Conservation (phyloP, 164 flowering plant genomes). For the Aristolochia fimbriata region DNA sequence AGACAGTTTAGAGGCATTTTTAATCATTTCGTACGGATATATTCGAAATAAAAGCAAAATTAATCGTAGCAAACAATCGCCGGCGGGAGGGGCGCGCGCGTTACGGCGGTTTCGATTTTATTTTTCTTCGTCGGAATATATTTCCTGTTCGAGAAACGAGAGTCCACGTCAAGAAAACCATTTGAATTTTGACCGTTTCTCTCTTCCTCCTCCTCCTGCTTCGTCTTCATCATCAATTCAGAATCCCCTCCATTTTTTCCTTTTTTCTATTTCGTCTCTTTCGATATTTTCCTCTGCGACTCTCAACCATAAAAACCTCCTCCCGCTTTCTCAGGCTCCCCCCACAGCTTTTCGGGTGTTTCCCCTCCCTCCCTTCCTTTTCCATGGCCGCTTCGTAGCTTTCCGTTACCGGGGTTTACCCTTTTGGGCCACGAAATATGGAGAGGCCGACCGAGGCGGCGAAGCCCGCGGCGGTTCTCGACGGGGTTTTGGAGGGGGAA, state of each 20-base stretch:
- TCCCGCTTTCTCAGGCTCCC: background rate
- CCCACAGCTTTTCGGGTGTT: background rate
- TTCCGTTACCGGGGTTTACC: no score
- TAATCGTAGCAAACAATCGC: no score
- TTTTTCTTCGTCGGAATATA: background rate
- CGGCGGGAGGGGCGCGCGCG: background rate
- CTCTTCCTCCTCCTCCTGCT: no score
- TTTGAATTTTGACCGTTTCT: slow-evolving; percentile 8
- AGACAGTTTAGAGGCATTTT: no score
- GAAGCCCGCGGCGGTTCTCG: background rate
- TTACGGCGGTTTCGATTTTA: background rate
- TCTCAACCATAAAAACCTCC: background rate
- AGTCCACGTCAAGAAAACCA: slow-evolving; percentile 5
- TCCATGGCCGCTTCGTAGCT: no score
- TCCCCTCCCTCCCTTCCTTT: background rate
- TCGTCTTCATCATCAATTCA: background rate
- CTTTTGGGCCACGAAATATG: no score
- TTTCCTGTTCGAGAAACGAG: background rate
- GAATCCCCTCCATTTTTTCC: no score
- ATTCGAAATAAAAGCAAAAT: no score
- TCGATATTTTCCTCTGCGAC: slow-evolving; percentile 1
- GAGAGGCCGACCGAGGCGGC: no score
- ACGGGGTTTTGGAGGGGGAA: background rate
- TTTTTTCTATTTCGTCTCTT: no score
- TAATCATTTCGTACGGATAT: no score